These are phyloP conservation scores for Microascus cirrosus DNA, from an alignment of 2,329 filamentous ascomycete genomes.

Conservation along the genomic window DNA sequence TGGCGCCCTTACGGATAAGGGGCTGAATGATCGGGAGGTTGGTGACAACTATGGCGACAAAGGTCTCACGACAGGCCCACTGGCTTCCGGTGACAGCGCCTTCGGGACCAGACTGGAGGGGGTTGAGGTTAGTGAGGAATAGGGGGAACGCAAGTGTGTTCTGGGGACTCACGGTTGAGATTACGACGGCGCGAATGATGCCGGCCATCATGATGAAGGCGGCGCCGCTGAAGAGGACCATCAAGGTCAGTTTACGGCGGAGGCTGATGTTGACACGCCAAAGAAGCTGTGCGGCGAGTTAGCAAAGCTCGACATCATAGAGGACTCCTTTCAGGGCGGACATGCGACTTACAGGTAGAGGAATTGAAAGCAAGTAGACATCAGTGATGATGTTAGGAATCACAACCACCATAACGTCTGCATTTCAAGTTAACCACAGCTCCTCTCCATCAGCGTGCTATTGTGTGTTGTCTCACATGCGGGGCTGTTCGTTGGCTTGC, in stretches of 20 bases:
- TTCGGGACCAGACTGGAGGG: neutral
- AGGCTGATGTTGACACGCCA: neutral
- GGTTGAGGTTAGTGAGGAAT: neutral
- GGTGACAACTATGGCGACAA: conserved; percentile 24
- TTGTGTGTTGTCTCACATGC: conserved; percentile 27
- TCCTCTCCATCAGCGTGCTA: conserved; percentile 13
- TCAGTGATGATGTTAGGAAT: neutral
- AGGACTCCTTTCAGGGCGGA: neutral
- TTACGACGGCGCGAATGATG: neutral
- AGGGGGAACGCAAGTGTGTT: neutral
- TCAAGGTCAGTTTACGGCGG: neutral
- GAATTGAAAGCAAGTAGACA: neutral
- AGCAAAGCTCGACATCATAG: neutral
- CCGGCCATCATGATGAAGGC: neutral
- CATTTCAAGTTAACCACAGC: neutral
- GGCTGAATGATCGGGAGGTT: conserved; percentile 14
- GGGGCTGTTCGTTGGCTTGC: conserved; percentile 4
- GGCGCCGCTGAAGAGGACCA: neutral
- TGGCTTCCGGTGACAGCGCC: neutral
- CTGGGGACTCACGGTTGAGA: conserved; percentile 9
- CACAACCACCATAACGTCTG: neutral
- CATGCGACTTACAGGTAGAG: neutral
- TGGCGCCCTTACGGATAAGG: neutral
- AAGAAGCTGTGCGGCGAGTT: neutral
- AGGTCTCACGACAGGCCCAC: conserved; percentile 20